These are phyloP conservation scores for Scutellaria galericulata DNA, from an alignment of 257 asterid species.

Conservation along the genomic window DNA sequence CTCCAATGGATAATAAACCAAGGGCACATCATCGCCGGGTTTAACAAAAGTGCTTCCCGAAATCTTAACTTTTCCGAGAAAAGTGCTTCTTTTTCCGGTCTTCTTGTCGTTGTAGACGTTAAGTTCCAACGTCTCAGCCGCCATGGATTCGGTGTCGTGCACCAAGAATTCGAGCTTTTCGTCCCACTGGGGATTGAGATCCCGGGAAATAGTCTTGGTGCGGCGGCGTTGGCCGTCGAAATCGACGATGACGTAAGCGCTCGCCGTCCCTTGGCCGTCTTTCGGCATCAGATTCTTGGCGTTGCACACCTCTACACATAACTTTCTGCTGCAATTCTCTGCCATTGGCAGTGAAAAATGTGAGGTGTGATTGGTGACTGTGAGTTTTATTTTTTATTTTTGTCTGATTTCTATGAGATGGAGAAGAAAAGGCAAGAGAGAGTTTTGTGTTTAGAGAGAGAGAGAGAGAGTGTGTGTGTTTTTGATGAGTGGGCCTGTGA, in stretches of 20 bases:
- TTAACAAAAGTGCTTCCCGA: constrained; percentile 63
- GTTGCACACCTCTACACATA: constrained; percentile 66
- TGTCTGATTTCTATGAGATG: not conserved
- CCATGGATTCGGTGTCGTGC: constrained; percentile 66
- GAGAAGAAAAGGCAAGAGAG: constrained; percentile 24
- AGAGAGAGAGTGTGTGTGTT: constrained; percentile 16
- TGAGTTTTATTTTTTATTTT: too few species aligned
- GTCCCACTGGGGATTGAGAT: constrained; percentile 91
- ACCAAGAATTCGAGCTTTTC: constrained; percentile 78
- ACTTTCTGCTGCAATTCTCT: constrained; percentile 43
- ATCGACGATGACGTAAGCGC: constrained; percentile 81
- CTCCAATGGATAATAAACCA: constrained; percentile 85
- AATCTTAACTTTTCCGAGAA: constrained; percentile 85
- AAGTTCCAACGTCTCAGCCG: constrained; percentile 59
- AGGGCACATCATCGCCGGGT: constrained; percentile 58
- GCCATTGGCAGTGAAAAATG: constrained; percentile 29
- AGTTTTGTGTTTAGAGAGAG: not conserved
- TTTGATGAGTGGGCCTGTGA: constrained; percentile 24
- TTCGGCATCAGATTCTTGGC: constrained; percentile 94
- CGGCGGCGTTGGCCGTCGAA: constrained; percentile 95
- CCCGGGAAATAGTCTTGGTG: constrained; percentile 70
- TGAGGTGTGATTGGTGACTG: too few species aligned
- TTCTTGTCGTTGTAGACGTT: constrained; percentile 82
- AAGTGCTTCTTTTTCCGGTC: constrained; percentile 66
- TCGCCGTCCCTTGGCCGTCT: constrained; percentile 94